Percentiles rank a stretch among this genome's conserved stretches.
Evolutionary conservation across 768 basidiomycete species (phyloP).

Genomic region (Tylopilus intermedius): DNA sequence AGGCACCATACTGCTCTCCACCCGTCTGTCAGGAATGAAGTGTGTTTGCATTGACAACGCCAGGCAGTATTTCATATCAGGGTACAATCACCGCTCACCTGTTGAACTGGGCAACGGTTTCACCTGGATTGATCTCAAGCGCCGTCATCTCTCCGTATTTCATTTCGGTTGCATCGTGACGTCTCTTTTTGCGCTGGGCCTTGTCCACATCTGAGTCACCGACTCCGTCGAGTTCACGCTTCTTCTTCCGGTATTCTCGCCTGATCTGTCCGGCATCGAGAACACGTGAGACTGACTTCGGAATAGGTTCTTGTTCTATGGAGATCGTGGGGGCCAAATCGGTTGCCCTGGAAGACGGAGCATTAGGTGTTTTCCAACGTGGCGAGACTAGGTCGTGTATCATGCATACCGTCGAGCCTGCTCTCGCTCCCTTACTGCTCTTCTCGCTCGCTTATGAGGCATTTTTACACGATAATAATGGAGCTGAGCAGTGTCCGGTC

Average conservation of each 20-base stretch:
- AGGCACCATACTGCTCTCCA: conserved; percentile 68
- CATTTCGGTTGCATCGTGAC: conserved; percentile 19
- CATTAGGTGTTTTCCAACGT: background rate
- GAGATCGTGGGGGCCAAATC: conserved; percentile 47
- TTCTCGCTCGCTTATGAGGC: conserved; percentile 66
- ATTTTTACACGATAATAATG: conserved; percentile 35
- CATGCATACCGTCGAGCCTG: conserved; percentile 39
- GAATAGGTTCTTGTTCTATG: conserved; percentile 54
- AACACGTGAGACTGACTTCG: conserved; percentile 63
- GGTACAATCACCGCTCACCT: conserved; percentile 39
- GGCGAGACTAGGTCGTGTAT: background rate
- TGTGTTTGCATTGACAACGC: conserved; percentile 6
- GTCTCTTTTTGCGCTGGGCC: conserved; percentile 26
- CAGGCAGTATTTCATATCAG: conserved; percentile 8
- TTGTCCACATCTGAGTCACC: conserved; percentile 25
- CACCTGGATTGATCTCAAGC: conserved; percentile 56
- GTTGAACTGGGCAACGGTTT: conserved; percentile 74
- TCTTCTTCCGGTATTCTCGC: conserved; percentile 49
- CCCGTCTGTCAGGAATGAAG: conserved; percentile 45
- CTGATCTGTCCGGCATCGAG: conserved; percentile 59
- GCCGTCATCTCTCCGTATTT: conserved; percentile 17
- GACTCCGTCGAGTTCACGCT: conserved; percentile 32
- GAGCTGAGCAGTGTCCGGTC: background rate
- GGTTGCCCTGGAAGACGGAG: conserved; percentile 35
- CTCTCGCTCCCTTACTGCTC: conserved; percentile 41